These are phyloP conservation scores for Jasminum sambac DNA, from an alignment of 257 asterid species.

Conservation along the genomic window DNA sequence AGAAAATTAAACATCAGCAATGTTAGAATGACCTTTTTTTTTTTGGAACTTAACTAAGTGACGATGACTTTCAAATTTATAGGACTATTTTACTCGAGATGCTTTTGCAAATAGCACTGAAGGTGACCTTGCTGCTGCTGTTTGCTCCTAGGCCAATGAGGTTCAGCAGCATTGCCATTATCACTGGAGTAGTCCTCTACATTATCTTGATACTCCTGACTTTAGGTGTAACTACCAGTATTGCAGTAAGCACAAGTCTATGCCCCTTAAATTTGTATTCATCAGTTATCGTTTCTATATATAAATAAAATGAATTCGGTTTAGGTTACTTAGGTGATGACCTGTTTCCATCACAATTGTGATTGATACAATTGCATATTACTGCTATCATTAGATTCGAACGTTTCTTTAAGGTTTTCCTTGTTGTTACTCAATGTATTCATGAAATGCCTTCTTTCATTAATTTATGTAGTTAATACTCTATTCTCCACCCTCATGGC, in stretches of 20 bases:
- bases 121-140: conserved; percentile 74
- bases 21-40: conserved; percentile 6
- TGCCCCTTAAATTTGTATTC: not conserved
- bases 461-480: not conserved
- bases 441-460: conserved; percentile 10
- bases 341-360: conserved; percentile 4
- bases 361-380: conserved; percentile 7
- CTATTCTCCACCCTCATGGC: not conserved
- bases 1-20: not conserved
- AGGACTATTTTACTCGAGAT: conserved; percentile 73
- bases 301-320: not conserved
- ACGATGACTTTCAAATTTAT: conserved; percentile 10
- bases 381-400: not conserved
- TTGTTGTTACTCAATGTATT: conserved; percentile 1
- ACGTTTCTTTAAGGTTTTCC: conserved; percentile 3
- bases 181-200: conserved; percentile 81
- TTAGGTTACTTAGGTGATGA: not conserved
- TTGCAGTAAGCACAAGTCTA: conserved; percentile 65
- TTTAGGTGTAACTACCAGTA: conserved; percentile 80
- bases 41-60: conserved; percentile 20
- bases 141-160: conserved; percentile 87
- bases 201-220: conserved; percentile 89
- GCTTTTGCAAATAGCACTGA: conserved; percentile 74
- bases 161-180: conserved; percentile 53
- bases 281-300: conserved; percentile 1